Base-by-base conservation (phyloP, 2,329 filamentous ascomycete species). In the Teratosphaeriaceae sp. region DNA sequence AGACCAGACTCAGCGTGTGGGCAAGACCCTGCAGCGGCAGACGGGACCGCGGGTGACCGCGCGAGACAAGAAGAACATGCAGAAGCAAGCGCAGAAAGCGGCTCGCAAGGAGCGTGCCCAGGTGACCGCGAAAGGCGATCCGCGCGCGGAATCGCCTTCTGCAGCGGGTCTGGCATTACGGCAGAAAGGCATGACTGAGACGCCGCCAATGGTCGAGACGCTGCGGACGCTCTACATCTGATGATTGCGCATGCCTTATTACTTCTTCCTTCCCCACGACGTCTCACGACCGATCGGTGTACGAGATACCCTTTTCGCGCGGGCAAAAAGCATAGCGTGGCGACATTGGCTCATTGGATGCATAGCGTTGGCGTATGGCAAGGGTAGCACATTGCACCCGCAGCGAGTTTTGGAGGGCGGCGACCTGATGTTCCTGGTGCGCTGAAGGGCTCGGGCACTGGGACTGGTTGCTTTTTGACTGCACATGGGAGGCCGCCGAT, bases 1-100 rank as follows among this genome's bases (percentile, higher is more conserved):
- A 22, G 48, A 53, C 20, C 31, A 26, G 19, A 29, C 44, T 34
- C 40, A 49, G 47, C 47, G 44, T 12, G 39, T 34, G 18, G 53
- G 53, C 43, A 63, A 60, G 47, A 60, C 61, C 5, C 46, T 53
- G 19, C 60, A 61, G 31, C 55, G 53, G 34, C 62, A 65, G 45
- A 50, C 48, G 19, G 65, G 63, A 18, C 62, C 64, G 27, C 60
- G 61, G 23, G 45, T 57, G 12, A 56, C 55, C n/a, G 61, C 65
- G 20, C 53, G 64, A 38, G 62, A 66, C 20, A 57, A 56, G 23
- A 65, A 65, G 44, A 61, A 63, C 41, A 61, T 65, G 33, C 62
- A 65, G 49, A 68, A 68, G 57, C 60, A 60, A 40, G 64, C 64
- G 5, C 65, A 68, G 43, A 68, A 68, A 42, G 61, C 64, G 12